Base-by-base conservation (phyloP, 352 stramenopile genomes). In the Phytophthora macrochlamydospora region DNA sequence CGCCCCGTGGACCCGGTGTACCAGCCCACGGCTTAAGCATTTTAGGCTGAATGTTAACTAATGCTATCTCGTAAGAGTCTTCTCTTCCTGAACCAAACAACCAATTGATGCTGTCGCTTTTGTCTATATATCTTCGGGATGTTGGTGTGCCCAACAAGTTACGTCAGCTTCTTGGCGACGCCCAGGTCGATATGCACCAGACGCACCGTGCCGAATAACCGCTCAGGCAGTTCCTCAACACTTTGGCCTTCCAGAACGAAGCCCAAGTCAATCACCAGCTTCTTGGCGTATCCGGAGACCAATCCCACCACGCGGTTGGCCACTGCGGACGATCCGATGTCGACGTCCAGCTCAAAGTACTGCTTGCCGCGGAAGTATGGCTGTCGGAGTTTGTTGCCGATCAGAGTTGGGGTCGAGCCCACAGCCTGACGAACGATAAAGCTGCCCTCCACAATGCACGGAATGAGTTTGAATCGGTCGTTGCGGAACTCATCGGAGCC, bases 361-460 rank as follows among this genome's bases (percentile, higher is more conserved):
- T 85, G 68, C 43, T 87, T 79, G 45, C 79, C 77, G 3, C 72
- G 74, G 50, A 80, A 91, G 61, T 70, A 84, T 24, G 81, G 80
- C 60, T 92, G 83, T 4, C 79, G 81, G 30, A 93, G 59, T 57
- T 93, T 93, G 60, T 92, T 93, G 56, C 85, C 85, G 51, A 90
- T 83, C 45, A 93, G 79, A 7, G 85, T 78, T 0, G 85, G 85
- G 1, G 83, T 93, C 1, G 79, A 87, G 13, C 85, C 85, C 38
- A 93, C 85, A 9, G 85, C 85, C 60, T 93, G 85, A 28, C 83
- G 82, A 56, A 93, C 83, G 18, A 93, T 93, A 51, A 93, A 93
- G 38, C 75, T 88, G 2, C 85, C 85, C 67, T 93, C 85, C 5
- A 92, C 83, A 48, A 93, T 93, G 57, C 77, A 89, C 38, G 85